phyloP scores from a whole-genome alignment of 257 asterid species.

The Solanum paucissectum region DNA sequence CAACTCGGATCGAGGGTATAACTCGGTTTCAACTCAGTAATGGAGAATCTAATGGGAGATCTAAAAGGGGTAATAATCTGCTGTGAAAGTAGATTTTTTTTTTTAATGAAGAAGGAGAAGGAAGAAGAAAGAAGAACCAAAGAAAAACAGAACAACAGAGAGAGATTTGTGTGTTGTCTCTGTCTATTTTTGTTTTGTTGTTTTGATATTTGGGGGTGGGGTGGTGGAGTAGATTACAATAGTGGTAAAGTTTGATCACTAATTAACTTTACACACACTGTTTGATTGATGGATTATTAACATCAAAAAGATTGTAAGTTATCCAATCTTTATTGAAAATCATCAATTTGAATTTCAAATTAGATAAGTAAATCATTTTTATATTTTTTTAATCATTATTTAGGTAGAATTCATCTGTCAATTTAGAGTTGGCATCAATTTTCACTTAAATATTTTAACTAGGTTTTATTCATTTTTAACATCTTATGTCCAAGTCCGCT shows the following conservation, averaged over 20 bases:
- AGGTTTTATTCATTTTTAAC: not conserved
- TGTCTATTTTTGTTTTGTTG: not conserved
- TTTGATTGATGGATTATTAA: not conserved
- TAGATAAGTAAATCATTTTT: too few species aligned
- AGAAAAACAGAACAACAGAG: not conserved
- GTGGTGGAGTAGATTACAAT: not conserved
- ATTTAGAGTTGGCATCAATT: too few species aligned
- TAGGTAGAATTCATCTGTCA: not conserved
- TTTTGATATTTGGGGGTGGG: not conserved
- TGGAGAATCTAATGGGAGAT: not conserved
- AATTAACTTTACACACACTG: not conserved
- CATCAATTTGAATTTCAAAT: not conserved
- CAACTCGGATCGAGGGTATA: not conserved
- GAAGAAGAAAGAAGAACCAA: not conserved
- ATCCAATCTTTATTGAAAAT: not conserved
- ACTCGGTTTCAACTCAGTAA: not conserved
- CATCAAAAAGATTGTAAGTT: not conserved
- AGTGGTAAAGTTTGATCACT: not conserved
- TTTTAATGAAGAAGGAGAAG: too few species aligned
- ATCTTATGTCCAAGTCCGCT: too few species aligned
- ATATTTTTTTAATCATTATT: not conserved
- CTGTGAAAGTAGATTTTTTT: not conserved
- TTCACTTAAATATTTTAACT: too few species aligned
- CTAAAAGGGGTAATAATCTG: not conserved
- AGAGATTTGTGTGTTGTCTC: not conserved